phyloP scores from a whole-genome alignment of 257 asterid species.

The Galeopsis tetrahit region DNA sequence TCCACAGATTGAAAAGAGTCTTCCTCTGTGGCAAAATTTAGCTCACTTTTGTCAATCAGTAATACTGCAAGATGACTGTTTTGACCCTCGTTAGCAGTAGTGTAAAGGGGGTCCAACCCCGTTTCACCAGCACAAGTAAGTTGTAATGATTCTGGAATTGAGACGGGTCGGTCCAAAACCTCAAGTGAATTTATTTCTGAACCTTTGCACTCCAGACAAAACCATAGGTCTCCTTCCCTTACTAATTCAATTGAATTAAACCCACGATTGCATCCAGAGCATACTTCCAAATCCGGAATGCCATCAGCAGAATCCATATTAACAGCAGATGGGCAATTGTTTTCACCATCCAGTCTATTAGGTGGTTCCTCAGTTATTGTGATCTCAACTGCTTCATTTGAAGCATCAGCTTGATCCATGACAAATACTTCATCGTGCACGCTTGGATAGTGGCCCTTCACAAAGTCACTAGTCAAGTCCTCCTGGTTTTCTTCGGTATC shows the following conservation, averaged over 20 bases:
- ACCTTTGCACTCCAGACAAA: slow-evolving; percentile 65
- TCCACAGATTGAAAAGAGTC: slow-evolving; percentile 39
- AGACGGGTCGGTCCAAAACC: slow-evolving; percentile 39
- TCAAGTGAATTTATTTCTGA: slow-evolving; percentile 44
- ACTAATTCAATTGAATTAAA: slow-evolving; percentile 45
- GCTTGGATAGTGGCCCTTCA: slow-evolving; percentile 45
- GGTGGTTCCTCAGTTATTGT: slow-evolving; percentile 39
- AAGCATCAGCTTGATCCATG: slow-evolving; percentile 63
- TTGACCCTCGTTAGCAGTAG: slow-evolving; percentile 34
- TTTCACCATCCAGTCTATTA: slow-evolving; percentile 36
- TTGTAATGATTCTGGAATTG: slow-evolving; percentile 41
- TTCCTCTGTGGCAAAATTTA: slow-evolving; percentile 31
- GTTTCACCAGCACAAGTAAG: slow-evolving; percentile 39
- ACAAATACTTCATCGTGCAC: slow-evolving; percentile 63
- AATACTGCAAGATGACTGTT: slow-evolving; percentile 36
- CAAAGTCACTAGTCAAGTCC: slow-evolving; percentile 51
- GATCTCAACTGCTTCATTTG: slow-evolving; percentile 43
- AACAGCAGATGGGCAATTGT: slow-evolving; percentile 34
- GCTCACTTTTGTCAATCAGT: slow-evolving; percentile 39
- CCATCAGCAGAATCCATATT: slow-evolving; percentile 37
- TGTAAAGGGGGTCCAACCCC: slow-evolving; percentile 38
- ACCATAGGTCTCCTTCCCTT: slow-evolving; percentile 52
- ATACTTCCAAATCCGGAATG: slow-evolving; percentile 44
- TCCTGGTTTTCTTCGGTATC: slow-evolving; percentile 76
- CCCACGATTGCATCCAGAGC: slow-evolving; percentile 62